Conservation (phyloP, 495 filamentous ascomycete species). For the Friedmanniomyces endolithicus region DNA sequence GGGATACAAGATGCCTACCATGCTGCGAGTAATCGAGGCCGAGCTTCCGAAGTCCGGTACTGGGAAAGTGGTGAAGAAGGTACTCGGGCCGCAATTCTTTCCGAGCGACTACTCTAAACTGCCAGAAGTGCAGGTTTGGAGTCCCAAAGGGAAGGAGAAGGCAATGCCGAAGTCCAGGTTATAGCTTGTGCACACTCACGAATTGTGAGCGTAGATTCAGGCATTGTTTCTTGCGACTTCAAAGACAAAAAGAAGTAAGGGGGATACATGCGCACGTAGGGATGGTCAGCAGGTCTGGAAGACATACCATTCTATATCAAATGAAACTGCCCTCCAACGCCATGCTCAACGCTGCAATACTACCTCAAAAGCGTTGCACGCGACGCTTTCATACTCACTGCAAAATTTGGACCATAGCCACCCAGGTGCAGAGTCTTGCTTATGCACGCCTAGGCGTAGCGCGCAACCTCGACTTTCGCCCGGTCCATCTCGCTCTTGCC, state of each 20-base stretch:
- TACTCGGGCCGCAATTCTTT: slow-evolving; percentile 36
- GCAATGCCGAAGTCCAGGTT: slow-evolving; percentile 6
- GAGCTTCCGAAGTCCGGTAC: slow-evolving; percentile 40
- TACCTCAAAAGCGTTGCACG: too few species aligned
- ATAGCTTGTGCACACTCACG: slow-evolving; percentile 3
- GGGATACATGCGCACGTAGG: too few species aligned
- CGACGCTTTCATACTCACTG: too few species aligned
- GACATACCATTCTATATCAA: too few species aligned
- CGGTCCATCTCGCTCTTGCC: not conserved
- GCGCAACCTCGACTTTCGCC: not conserved
- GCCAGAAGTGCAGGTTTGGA: slow-evolving; percentile 35
- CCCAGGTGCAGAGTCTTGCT: too few species aligned
- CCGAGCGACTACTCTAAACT: slow-evolving; percentile 28
- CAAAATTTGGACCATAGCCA: too few species aligned
- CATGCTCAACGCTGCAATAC: too few species aligned
- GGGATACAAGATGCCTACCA: slow-evolving; percentile 39
- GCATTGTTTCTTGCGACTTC: too few species aligned
- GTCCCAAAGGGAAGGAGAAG: not conserved
- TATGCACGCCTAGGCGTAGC: not conserved
- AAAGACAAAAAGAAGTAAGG: too few species aligned
- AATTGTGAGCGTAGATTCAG: too few species aligned
- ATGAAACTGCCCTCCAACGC: too few species aligned
- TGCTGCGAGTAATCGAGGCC: slow-evolving; percentile 33
- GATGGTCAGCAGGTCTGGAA: too few species aligned
- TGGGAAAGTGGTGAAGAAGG: slow-evolving; percentile 41